Base-by-base conservation (phyloP, 805 yeast genomes). In the Candida pini region DNA sequence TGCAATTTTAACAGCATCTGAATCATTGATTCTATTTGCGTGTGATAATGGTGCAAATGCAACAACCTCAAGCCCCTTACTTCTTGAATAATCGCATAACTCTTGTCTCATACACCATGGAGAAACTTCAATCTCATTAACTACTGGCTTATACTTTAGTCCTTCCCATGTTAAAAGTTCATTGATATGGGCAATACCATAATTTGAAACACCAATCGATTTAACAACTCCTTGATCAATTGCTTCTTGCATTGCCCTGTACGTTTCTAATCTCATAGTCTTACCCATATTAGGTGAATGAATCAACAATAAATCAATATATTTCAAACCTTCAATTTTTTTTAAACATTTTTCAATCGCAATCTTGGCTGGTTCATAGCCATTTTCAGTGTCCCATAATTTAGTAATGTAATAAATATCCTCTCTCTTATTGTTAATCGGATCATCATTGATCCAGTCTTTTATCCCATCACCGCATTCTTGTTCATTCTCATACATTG, bases 81-180 rank as follows among this genome's bases (percentile, higher is more conserved):
- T 51, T 21, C 66, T 63, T 53, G 83, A 77, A 58, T 63, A 81
- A 35, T 76, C 71, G 16, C 81, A 75, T 38, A 86, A 64, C 33
- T 78, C 77, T 35, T 67, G 60, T 47, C 82, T 66, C 62, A 81
- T 84, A 49, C 81, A 65, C 89, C 92, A 84, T 15, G 92, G 95
- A 40, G 86, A 84, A 33, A 85, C 69, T 57, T 85, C 95, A 50
- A 86, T 73, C 55, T 87, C 95, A 56, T 86, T 81, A 27, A 83
- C 80, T 0, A 79, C 85, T 0, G 95, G 89, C 41, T 68, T 67
- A 41, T 71, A 51, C 40, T 58, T 69, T 41, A 74, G 51, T 2
- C 66, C 74, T 3, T 69, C 68, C 81, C 84, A 77, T 3, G 53
- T 46, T 28, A 81, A 61, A 29, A 84, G 58, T 52, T 81, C 81